phyloP scores from a whole-genome alignment of 345 rosid genomes.

The Populus deltoides region DNA sequence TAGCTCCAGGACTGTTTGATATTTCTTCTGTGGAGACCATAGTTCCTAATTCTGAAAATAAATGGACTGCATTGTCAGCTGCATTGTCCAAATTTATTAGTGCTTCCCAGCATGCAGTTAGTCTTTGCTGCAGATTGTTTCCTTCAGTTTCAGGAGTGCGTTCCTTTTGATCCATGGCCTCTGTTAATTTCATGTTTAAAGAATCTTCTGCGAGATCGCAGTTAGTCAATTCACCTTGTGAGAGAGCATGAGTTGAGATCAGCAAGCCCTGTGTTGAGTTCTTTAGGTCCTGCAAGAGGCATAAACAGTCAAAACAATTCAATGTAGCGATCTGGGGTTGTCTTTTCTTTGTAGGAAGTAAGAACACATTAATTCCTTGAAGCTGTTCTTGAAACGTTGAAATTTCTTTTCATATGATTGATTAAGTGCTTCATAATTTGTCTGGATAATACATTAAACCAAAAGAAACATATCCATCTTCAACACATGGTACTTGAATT shows the following conservation, averaged over 20 bases:
- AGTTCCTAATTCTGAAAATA: conserved; percentile 39
- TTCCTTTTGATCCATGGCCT: conserved; percentile 10
- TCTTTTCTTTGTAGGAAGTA: not conserved
- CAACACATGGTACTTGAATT: no score
- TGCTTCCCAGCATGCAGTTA: conserved; percentile 52
- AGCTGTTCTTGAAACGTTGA: not conserved
- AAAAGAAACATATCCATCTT: no score
- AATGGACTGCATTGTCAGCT: conserved; percentile 32
- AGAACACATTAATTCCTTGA: not conserved
- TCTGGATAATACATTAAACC: no score
- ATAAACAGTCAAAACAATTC: not conserved
- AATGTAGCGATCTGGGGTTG: not conserved
- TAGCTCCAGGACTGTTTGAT: conserved; percentile 31
- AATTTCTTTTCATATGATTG: no score
- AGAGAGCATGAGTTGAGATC: not conserved
- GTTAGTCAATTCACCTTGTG: conserved; percentile 9
- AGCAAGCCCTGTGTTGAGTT: not conserved
- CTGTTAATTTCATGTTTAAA: not conserved
- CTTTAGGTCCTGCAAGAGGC: conserved; percentile 19
- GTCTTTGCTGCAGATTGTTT: conserved; percentile 30
- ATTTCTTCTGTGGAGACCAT: conserved; percentile 34
- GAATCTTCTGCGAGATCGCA: not conserved
- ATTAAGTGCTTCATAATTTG: no score
- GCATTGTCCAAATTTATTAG: conserved; percentile 43
- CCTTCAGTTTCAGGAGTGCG: conserved; percentile 11